phyloP scores from a whole-genome alignment of 208 protist genomes.

The Wallacemonas rigidus region DNA sequence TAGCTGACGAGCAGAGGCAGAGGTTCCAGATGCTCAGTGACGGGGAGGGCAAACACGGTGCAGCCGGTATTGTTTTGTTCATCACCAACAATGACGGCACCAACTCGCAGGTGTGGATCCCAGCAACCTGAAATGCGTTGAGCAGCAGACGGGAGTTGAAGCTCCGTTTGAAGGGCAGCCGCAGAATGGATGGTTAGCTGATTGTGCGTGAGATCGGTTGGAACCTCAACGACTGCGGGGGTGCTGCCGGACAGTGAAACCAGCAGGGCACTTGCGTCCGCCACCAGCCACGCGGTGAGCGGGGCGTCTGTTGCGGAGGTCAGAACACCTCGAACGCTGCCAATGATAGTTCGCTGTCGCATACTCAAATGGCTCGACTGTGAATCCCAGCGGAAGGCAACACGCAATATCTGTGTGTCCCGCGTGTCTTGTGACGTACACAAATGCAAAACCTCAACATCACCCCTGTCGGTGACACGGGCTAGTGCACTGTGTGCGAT shows the following conservation, averaged over 20 bases:
- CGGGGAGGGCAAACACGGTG: background rate
- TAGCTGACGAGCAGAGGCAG: background rate
- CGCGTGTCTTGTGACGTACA: background rate
- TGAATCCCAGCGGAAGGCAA: background rate
- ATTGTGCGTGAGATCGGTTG: background rate
- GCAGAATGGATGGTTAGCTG: background rate
- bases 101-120: constrained; percentile 10
- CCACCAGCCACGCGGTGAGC: constrained; percentile 11
- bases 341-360: constrained; percentile 4
- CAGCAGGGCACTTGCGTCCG: background rate
- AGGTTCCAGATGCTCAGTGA: background rate
- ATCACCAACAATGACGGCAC: constrained; percentile 1
- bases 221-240: background rate
- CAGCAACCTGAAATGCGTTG: constrained; percentile 7
- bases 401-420: background rate
- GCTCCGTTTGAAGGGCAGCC: background rate
- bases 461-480: background rate
- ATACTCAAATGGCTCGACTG: background rate
- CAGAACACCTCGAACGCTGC: background rate
- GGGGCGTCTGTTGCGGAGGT: background rate
- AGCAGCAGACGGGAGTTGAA: background rate
- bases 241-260: background rate
- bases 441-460: constrained; percentile 2
- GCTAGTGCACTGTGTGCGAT: background rate
- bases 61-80: background rate